Evolutionary conservation across 768 basidiomycete genomes (phyloP).

Genomic region (Coprinopsis sp.): DNA sequence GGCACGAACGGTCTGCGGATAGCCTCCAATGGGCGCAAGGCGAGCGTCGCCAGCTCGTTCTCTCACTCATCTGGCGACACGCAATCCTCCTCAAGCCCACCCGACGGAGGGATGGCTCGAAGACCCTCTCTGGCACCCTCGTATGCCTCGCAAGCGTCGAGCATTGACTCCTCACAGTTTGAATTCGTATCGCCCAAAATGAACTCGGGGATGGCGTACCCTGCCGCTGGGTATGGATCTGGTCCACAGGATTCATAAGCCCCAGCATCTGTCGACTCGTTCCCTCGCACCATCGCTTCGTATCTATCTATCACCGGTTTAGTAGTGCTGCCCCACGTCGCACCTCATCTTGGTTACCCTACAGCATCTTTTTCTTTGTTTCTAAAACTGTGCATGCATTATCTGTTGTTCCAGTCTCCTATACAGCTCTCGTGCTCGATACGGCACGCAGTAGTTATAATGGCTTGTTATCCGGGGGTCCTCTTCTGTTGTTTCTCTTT

Average conservation of each 20-base stretch:
- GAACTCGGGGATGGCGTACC: constrained; percentile 19
- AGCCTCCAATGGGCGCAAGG: constrained; percentile 38
- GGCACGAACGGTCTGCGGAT: constrained; percentile 25
- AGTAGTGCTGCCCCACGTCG: no score
- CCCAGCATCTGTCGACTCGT: neutral
- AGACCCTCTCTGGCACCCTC: constrained; percentile 16
- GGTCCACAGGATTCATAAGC: constrained; percentile 1
- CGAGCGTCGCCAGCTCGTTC: constrained; percentile 42
- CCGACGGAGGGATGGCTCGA: constrained; percentile 17
- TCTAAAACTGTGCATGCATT: no score
- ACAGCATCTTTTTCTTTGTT: no score
- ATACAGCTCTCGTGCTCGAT: no score
- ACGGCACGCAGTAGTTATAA: no score
- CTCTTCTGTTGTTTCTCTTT: no score
- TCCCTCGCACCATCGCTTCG: no score
- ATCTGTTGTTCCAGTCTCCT: no score
- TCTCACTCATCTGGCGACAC: constrained; percentile 46
- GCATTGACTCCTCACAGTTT: constrained; percentile 62
- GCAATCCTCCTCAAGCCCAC: constrained; percentile 57
- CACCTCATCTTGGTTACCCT: no score
- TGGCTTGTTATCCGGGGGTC: no score
- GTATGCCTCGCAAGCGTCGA: constrained; percentile 39
- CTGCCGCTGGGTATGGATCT: neutral
- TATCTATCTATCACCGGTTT: no score
- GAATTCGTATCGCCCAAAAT: constrained; percentile 58